Percentiles rank a stretch among this genome's conserved stretches.
Evolutionary conservation across 495 filamentous ascomycete genomes (phyloP).

Genomic region (Penicillium parvum): DNA sequence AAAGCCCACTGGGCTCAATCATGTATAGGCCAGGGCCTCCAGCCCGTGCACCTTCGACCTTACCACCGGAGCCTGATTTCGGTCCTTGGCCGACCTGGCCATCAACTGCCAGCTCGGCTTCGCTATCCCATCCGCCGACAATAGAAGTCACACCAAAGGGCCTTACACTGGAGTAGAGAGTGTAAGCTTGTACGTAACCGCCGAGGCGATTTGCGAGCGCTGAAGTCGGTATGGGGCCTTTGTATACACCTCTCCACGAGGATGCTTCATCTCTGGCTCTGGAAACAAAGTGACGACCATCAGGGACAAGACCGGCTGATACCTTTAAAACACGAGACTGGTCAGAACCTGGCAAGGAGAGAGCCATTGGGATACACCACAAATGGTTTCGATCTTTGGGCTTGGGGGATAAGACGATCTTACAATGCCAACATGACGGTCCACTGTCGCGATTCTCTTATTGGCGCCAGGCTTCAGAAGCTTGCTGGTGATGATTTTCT

Average conservation of each 20-base stretch:
- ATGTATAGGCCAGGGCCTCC: conserved; percentile 94
- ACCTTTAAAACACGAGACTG: conserved; percentile 50
- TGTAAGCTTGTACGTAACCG: conserved; percentile 94
- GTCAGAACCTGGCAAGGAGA: not conserved
- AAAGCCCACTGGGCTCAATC: conserved; percentile 94
- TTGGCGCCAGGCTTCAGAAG: conserved; percentile 89
- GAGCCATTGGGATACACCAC: no score
- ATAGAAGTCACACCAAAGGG: conserved; percentile 96
- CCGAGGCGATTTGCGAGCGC: conserved; percentile 88
- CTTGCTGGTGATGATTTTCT: conserved; percentile 95
- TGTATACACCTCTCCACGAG: conserved; percentile 82
- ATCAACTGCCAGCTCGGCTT: conserved; percentile 73
- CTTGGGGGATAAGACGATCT: conserved; percentile 26
- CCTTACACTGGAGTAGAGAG: conserved; percentile 90
- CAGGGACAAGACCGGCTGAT: conserved; percentile 87
- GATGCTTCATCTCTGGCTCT: conserved; percentile 91
- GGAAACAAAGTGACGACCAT: conserved; percentile 91
- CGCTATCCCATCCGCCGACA: conserved; percentile 86
- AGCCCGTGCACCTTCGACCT: conserved; percentile 64
- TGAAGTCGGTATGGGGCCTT: conserved; percentile 80
- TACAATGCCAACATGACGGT: conserved; percentile 91
- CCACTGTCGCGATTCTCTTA: conserved; percentile 91
- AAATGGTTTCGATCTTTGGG: not conserved
- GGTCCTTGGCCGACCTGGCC: conserved; percentile 82
- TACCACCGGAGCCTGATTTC: conserved; percentile 71